These are phyloP conservation scores for Schizonepeta tenuifolia DNA, from an alignment of 257 asterid species.

Conservation along the genomic window DNA sequence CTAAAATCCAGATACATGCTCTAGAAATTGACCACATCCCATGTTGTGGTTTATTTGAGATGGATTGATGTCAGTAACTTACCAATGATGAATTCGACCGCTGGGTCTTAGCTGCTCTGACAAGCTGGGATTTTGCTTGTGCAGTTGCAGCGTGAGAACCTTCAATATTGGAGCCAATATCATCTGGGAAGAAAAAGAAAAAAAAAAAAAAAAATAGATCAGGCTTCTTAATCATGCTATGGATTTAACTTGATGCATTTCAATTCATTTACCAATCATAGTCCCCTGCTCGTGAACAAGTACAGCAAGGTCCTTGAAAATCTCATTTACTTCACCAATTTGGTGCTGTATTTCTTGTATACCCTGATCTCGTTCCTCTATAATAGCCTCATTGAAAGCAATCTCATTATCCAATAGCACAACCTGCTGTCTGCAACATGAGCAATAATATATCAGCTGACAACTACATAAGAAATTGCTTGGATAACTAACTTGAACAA, in stretches of 20 bases:
- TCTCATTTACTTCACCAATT: slow-evolving; percentile 93
- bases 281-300: slow-evolving; percentile 88
- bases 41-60: background rate
- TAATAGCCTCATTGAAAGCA: slow-evolving; percentile 86
- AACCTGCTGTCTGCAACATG: slow-evolving; percentile 78
- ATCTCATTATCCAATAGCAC: slow-evolving; percentile 85
- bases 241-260: background rate
- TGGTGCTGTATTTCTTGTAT: slow-evolving; percentile 92
- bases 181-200: slow-evolving; percentile 50
- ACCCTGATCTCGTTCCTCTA: slow-evolving; percentile 94
- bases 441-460: slow-evolving; percentile 28
- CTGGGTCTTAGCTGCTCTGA: slow-evolving; percentile 89
- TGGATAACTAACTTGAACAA: slow-evolving; percentile 7
- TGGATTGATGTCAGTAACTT: slow-evolving; percentile 28
- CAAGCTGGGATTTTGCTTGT: slow-evolving; percentile 83
- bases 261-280: slow-evolving; percentile 65
- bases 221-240: slow-evolving; percentile 21
- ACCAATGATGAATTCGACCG: slow-evolving; percentile 91
- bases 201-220: slow-evolving; percentile 7
- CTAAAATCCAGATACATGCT: background rate
- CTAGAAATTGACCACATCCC: background rate
- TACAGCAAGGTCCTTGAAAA: slow-evolving; percentile 91
- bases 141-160: slow-evolving; percentile 88
- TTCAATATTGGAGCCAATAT: slow-evolving; percentile 84
- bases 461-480: background rate